These are phyloP conservation scores for Tylopilus felleus DNA, from an alignment of 768 basidiomycete genomes.

Conservation along the genomic window DNA sequence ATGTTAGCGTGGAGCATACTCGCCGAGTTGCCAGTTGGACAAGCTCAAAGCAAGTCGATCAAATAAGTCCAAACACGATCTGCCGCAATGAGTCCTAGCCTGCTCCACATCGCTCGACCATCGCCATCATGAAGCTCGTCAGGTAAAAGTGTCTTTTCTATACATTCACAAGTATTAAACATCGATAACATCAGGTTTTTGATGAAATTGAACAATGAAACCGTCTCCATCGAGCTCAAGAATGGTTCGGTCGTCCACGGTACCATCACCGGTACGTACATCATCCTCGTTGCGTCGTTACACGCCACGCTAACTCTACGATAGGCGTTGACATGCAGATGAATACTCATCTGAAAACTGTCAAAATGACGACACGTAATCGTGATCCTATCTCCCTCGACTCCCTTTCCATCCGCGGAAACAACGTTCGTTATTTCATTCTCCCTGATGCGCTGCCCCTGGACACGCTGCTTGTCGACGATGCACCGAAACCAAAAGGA, in stretches of 20 bases:
- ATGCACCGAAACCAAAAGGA: constrained; percentile 93
- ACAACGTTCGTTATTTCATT: constrained; percentile 94
- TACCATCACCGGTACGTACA: constrained; percentile 84
- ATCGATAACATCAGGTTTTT: constrained; percentile 62
- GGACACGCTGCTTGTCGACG: constrained; percentile 95
- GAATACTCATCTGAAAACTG: constrained; percentile 98
- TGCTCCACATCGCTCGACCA: constrained; percentile 23
- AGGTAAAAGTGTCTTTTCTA: constrained; percentile 43
- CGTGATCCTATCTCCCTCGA: constrained; percentile 86
- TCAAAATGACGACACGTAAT: constrained; percentile 93
- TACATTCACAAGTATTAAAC: neutral
- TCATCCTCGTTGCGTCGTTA: neutral
- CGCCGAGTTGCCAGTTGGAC: no score
- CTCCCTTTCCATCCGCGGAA: constrained; percentile 90
- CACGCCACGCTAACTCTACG: neutral
- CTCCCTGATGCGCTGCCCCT: constrained; percentile 97
- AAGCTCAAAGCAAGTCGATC: neutral
- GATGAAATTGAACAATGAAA: constrained; percentile 99
- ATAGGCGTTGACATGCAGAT: constrained; percentile 98
- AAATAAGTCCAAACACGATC: constrained; percentile 25
- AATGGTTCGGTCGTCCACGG: constrained; percentile 95
- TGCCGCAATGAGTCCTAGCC: constrained; percentile 8
- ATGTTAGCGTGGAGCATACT: no score
- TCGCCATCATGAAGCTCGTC: constrained; percentile 75
- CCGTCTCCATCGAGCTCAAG: constrained; percentile 96